phyloP scores from a whole-genome alignment of 73 alveolate species.

The Uronychia binucleata region DNA sequence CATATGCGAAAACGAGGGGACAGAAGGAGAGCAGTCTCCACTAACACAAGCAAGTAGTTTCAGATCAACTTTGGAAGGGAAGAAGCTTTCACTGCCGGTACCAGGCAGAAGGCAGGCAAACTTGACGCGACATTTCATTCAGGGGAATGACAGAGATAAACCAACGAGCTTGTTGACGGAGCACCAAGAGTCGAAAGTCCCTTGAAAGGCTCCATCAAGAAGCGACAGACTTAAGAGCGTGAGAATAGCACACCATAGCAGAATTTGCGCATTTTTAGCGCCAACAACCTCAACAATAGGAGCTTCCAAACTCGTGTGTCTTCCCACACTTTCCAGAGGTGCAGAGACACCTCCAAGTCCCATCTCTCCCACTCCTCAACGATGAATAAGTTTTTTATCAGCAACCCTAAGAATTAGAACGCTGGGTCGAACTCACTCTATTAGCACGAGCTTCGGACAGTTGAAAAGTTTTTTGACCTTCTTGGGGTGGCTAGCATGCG shows the following conservation, averaged over 20 bases:
- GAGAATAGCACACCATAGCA: no score
- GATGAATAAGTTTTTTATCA: no score
- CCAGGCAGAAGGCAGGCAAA: no score
- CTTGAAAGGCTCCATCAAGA: no score
- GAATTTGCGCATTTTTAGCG: no score
- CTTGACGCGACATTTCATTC: no score
- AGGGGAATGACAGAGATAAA: no score
- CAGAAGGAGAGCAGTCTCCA: neutral
- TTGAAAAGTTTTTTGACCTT: neutral
- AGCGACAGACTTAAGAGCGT: no score
- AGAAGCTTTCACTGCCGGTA: no score
- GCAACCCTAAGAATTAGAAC: neutral
- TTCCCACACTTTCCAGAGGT: neutral
- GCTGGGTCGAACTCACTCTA: neutral
- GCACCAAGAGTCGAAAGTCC: neutral
- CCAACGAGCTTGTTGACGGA: no score
- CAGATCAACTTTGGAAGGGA: neutral
- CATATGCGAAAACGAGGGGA: neutral
- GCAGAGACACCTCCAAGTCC: neutral
- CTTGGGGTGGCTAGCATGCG: conserved; percentile 2
- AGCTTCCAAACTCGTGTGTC: neutral
- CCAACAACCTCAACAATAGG: neutral
- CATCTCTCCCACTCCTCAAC: no score
- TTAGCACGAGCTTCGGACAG: neutral
- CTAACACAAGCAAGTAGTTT: neutral